A percentile compares a stretch with the other conserved stretches of the same genome.
phyloP scores from a whole-genome alignment of 768 basidiomycete species.

The Sarcodon sp. region DNA sequence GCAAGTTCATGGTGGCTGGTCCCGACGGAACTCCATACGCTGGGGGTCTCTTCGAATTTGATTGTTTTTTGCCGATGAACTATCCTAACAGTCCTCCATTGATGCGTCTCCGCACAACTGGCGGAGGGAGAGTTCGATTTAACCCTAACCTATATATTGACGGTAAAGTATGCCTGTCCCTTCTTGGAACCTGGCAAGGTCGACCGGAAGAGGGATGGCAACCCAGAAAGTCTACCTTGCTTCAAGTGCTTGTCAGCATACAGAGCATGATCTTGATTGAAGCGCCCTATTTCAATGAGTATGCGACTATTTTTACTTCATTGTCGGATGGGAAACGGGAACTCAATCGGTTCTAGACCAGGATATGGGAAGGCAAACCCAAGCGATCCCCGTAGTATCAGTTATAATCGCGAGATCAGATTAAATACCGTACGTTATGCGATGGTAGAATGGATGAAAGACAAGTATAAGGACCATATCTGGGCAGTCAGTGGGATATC shows the following conservation, averaged over 20 bases:
- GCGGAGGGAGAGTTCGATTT: conserved; percentile 34
- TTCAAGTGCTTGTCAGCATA: conserved; percentile 45
- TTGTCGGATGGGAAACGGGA: neutral
- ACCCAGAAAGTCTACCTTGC: conserved; percentile 32
- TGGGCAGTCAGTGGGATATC: conserved; percentile 26
- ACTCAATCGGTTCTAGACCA: conserved; percentile 21
- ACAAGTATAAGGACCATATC: conserved; percentile 25
- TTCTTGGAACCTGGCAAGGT: conserved; percentile 46
- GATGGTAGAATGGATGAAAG: conserved; percentile 39
- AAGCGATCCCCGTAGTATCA: conserved; percentile 20
- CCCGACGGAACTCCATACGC: conserved; percentile 60
- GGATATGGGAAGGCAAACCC: conserved; percentile 30
- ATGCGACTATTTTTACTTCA: conserved; percentile 8
- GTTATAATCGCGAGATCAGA: conserved; percentile 31
- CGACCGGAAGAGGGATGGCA: conserved; percentile 35
- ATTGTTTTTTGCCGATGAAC: conserved; percentile 39
- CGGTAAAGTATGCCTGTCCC: conserved; percentile 41
- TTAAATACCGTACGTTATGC: conserved; percentile 36
- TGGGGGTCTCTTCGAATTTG: conserved; percentile 55
- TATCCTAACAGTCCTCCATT: conserved; percentile 35
- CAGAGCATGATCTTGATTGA: conserved; percentile 49
- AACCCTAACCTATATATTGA: conserved; percentile 40
- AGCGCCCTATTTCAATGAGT: conserved; percentile 46
- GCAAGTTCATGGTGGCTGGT: conserved; percentile 45
- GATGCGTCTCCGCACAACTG: conserved; percentile 41